Conservation (phyloP, 176 grass and related monocot genomes). For the Tillandsia leiboldiana region DNA sequence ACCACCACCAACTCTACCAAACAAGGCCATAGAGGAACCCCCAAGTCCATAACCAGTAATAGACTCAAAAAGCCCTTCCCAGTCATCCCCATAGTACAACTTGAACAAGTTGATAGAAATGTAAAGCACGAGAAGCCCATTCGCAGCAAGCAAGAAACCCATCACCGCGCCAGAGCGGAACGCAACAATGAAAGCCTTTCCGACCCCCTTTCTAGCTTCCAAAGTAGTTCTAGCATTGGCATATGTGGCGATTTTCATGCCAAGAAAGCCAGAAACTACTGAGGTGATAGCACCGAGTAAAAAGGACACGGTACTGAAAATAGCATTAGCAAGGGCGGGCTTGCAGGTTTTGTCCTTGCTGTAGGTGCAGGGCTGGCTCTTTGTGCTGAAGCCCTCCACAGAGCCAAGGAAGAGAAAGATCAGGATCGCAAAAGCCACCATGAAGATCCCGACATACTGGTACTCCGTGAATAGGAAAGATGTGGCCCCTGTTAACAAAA, state of each 20-base stretch:
- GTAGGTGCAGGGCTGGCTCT: constrained; percentile 82
- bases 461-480: constrained; percentile 91
- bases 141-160: constrained; percentile 94
- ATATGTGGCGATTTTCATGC: constrained; percentile 95
- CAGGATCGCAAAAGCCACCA: constrained; percentile 61
- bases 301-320: constrained; percentile 83
- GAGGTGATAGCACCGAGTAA: constrained; percentile 82
- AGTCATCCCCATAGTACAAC: constrained; percentile 91
- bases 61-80: constrained; percentile 87
- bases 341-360: constrained; percentile 81
- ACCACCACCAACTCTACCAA: constrained; percentile 87
- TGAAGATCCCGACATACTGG: constrained; percentile 83
- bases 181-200: constrained; percentile 80
- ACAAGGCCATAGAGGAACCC: constrained; percentile 92
- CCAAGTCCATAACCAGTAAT: constrained; percentile 94
- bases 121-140: constrained; percentile 85
- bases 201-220: constrained; percentile 89
- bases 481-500: constrained; percentile 69
- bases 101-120: constrained; percentile 74
- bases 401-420: constrained; percentile 96
- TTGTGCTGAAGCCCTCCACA: constrained; percentile 79
- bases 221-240: constrained; percentile 90
- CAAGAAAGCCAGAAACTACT: constrained; percentile 84
- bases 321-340: constrained; percentile 78
- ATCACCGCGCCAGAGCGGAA: constrained; percentile 95